Evolutionary conservation across 2,329 filamentous ascomycete genomes (phyloP), one percentile per base, ranked within the genome.

Genomic region (Stachybotrys elegans): DNA sequence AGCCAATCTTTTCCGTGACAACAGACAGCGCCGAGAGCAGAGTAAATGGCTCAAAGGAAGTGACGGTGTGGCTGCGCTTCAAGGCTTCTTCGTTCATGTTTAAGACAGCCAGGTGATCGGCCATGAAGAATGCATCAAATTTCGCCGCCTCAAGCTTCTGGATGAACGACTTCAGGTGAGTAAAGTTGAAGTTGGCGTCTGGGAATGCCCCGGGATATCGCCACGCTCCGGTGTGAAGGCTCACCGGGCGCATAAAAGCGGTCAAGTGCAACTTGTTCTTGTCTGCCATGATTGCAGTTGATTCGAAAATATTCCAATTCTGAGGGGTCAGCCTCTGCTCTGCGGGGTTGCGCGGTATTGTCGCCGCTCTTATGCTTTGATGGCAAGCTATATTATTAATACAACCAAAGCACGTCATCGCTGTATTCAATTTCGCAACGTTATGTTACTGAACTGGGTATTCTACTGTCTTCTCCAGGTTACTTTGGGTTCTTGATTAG

Each of bases 231-330:
- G 73, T 76, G 49, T 80, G 75, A 9, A 79, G 59, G 37, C 68
- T 73, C 2, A 80, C 73, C 1, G 76, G 76, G 16, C 76, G 71
- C 75, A 81, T 79, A 47, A 79, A 80, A 1, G 76, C 76, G 3
- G 76, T 79, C 4, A 81, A 66, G 49, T 80, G 75, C 6, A 78
- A 58, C 48, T 72, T 53, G 32, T 65, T 67, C 11, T 43, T 38
- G 22, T 51, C 45, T 17, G 51, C 21, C 54, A 55, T 55, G 34
- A 37, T 37, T 20, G 20, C 13, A 19, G 20, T 21, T 13, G 14
- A 12, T 16, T 12, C 11, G 29, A 32, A 32, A 32, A n/a, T 5
- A 32, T 5, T 29, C 9, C 14, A 32, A 5, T 32, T 12, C 5
- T n/a, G 12, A 32, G 12, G 17, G 29, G 5, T 32, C 17, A 5